Evolutionary conservation across 2,329 filamentous ascomycete species (phyloP), one percentile per base, ranked within the genome.

Genomic region (Epichloe hybrida): DNA sequence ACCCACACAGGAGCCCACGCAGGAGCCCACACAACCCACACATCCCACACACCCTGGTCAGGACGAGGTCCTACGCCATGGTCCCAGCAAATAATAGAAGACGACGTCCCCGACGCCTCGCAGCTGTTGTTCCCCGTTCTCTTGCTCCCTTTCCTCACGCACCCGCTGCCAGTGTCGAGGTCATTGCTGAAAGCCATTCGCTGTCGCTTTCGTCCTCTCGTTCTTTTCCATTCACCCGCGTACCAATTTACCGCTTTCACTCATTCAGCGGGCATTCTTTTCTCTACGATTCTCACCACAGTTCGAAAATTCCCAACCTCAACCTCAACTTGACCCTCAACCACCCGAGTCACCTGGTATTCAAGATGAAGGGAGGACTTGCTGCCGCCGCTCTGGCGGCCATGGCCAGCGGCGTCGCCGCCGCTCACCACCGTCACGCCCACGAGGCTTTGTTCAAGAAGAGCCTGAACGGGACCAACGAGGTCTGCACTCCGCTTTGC

Each of bases 191-290:
- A 69, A 68, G 70, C 68, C 50, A 67, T 67, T 64, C 62, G 65
- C 56, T 56, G 53, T 59, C 62, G 68, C 71, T 74, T 74, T 75
- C 72, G 69, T 71, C 70, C 64, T 71, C 70, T 72, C 66, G 66
- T 72, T 73, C 67, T 61, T 61, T 65, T 64, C 20, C 64, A 59
- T 56, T 63, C 58, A 55, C 61, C 60, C 64, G 74, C 69, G 63
- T 59, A 83, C 83, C 83, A 83, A 31, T 11, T 31, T 31, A 31
- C 27, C 27, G 27, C 27, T 83, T 87, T 87, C 84, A 88, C 81
- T 88, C 86, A 69, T 88, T 90, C 72, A 89, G 86, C 86, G 85
- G 86, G 79, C 83, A 81, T 74, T 86, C 82, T 71, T 85, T 64
- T 56, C 50, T 51, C 54, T 45, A 48, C 38, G n/a, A 36, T 12